Evolutionary conservation across 768 basidiomycete genomes (phyloP), one percentile per base, ranked within the genome.

Genomic region (Kwoniella dendrophila): DNA sequence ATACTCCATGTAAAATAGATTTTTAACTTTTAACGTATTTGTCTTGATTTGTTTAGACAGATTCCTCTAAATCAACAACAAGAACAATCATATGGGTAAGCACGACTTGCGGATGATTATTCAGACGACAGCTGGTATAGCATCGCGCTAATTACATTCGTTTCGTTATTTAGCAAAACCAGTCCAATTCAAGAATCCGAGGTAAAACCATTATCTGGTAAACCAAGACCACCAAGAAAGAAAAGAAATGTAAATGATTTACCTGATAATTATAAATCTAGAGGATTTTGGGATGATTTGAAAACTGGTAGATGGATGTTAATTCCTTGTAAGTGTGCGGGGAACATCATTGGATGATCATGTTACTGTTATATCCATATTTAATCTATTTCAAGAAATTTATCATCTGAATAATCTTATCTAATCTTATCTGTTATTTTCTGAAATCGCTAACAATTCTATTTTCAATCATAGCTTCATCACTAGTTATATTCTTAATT

Each of bases 261-360:
- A 41, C 63, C 63, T 8, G 74, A 72, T 7, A 60, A 70, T 12
- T 74, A 76, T 34, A 45, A 62, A 26, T 70, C 71, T 16, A 53
- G 57, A 18, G 84, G 84, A 0, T 75, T 87, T 30, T 79, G 84
- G 85, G 78, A 81, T 73, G 82, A 87, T 75, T 62, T 87, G 66
- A 79, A 61, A 68, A 82, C 83, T 0, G 75, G 82, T 14, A 81
- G 85, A 68, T 95, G 92, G 92, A 86, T 87, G 58, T 78, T 88
- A 18, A 82, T 88, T 22, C 91, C 92, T 7, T 75, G 91, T 88
- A 51, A 56, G 84, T 82, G 11, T n/a, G n/a, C n/a, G n/a, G n/a
- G n/a, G n/a, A n/a, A n/a, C n/a, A n/a, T n/a, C n/a, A n/a, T n/a
- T n/a, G n/a, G n/a, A n/a, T n/a, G n/a, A n/a, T n/a, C n/a, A n/a